Evolutionary conservation across 2,329 filamentous ascomycete genomes (phyloP).

Genomic region (Westerdykella sp.): DNA sequence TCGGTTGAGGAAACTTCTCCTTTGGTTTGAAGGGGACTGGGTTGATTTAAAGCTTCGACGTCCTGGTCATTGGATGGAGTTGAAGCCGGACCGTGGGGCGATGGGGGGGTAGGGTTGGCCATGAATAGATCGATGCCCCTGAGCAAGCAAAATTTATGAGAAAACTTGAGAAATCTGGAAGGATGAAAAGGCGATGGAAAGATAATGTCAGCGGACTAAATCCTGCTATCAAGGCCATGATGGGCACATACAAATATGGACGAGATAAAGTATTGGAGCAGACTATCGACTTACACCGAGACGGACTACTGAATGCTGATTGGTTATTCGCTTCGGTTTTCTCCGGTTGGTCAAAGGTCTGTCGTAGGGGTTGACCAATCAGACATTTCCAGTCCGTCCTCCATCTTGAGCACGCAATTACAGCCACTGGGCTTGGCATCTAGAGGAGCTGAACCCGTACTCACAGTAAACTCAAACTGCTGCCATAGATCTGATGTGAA

Average conservation of each 20-base stretch:
- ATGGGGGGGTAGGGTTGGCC: neutral
- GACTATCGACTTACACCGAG: neutral
- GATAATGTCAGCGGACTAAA: neutral
- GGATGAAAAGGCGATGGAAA: no score
- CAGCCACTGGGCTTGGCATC: neutral
- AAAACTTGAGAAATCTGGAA: neutral
- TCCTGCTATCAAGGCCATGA: neutral
- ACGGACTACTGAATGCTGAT: slow-evolving; percentile 1
- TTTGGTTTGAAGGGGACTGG: slow-evolving; percentile 1
- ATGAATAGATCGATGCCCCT: neutral
- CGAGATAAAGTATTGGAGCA: neutral
- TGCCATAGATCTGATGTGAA: no score
- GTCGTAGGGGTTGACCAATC: neutral
- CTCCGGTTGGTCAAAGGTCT: no score
- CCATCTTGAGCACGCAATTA: no score
- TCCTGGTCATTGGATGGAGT: slow-evolving; percentile 1
- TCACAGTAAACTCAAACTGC: no score
- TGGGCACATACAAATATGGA: neutral
- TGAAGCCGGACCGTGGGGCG: neutral
- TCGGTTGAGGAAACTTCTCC: slow-evolving; percentile 1
- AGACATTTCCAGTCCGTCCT: neutral
- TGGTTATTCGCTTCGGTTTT: no score
- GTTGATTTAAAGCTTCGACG: slow-evolving; percentile 5
- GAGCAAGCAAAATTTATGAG: neutral
- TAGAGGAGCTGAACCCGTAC: no score